Base-by-base conservation (phyloP, 495 filamentous ascomycete genomes). In the Neurospora africana region DNA sequence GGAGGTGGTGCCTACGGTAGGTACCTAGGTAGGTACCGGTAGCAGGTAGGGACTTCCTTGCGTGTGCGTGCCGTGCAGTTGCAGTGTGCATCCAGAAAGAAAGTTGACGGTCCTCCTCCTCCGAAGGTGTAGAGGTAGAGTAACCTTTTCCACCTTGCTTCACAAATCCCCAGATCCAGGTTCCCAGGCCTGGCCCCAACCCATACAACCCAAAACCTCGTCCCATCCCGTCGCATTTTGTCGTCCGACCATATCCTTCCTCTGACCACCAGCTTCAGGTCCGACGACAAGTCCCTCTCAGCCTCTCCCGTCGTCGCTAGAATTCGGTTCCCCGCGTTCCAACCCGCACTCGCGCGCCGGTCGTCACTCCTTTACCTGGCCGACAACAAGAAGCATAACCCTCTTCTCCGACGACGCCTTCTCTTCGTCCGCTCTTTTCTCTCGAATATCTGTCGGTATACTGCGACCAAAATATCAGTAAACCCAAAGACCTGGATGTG, bases 161-260 rank as follows among this genome's bases (percentile, higher is more conserved):
- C 69, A 71, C n/a, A n/a, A n/a, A n/a, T 77, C 74, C 76, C 76
- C 77, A 77, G 78, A 76, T 44, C 78, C 53, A 65, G 53, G 53
- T 19, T 65, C 53, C 27, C 53, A 65, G 15, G 53, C 53, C 53
- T 19, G 53, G 53, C 53, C 53, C 53, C 53, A 65, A 65, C 53
- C 53, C 53, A 33, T 65, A 65, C 53, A 65, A 65, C 7, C 53
- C 74, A 75, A 80, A 76, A 72, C 70, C 71, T 74, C 68, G 58
- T 67, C 61, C 67, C 53, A 69, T 70, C 69, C 43, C 72, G 44
- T 72, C 68, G 65, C 68, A 33, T 65, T 27, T 65, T 65, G 53
- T 65, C 27, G 53, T 35, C 53, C 53, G 53, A 33, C 53, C 53
- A 65, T 65, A 33, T 13, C 23, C 39, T 43, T 23, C 33, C 58